Percentiles rank a stretch among this genome's conserved stretches.
Conservation (phyloP, 2,329 filamentous ascomycete species). For the Leptographium galeiforme region DNA sequence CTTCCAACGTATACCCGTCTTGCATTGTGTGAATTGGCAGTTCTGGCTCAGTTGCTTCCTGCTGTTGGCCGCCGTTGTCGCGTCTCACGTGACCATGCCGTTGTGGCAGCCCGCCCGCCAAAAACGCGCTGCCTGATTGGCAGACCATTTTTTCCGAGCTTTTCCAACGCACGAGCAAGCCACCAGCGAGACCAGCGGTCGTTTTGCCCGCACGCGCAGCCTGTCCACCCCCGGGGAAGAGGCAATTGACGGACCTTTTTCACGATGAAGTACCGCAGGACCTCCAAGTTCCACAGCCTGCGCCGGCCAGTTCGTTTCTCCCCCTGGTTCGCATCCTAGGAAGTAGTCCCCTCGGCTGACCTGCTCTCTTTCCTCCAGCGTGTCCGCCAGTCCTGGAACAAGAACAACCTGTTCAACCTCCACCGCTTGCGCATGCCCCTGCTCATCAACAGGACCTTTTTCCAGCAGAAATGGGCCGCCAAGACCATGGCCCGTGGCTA, state of each 20-base stretch:
- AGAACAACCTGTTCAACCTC: conserved; percentile 92
- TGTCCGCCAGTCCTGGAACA: conserved; percentile 93
- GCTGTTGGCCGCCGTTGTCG: neutral
- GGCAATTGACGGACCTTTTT: neutral
- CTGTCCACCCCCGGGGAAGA: neutral
- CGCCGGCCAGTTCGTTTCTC: conserved; percentile 38
- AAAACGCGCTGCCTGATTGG: conserved; percentile 3
- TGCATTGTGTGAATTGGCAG: neutral
- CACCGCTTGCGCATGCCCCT: conserved; percentile 30
- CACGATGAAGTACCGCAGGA: conserved; percentile 38
- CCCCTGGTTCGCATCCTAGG: neutral
- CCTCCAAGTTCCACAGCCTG: conserved; percentile 53
- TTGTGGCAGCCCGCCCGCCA: neutral
- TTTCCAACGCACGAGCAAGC: neutral
- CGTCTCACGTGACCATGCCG: conserved; percentile 3
- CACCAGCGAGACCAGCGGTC: neutral
- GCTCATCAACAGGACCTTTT: conserved; percentile 52
- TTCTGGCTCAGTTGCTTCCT: neutral
- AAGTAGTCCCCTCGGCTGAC: neutral
- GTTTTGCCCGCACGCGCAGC: neutral
- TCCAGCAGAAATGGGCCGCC: conserved; percentile 95
- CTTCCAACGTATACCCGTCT: too few species aligned
- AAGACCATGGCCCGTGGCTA: conserved; percentile 77
- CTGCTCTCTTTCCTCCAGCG: conserved; percentile 41
- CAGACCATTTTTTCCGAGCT: conserved; percentile 4